Percentiles rank a stretch among this genome's conserved stretches.
These are phyloP conservation scores for Dactylorhiza incarnata DNA, from an alignment of 106 monocot genomes.

Conservation along the genomic window DNA sequence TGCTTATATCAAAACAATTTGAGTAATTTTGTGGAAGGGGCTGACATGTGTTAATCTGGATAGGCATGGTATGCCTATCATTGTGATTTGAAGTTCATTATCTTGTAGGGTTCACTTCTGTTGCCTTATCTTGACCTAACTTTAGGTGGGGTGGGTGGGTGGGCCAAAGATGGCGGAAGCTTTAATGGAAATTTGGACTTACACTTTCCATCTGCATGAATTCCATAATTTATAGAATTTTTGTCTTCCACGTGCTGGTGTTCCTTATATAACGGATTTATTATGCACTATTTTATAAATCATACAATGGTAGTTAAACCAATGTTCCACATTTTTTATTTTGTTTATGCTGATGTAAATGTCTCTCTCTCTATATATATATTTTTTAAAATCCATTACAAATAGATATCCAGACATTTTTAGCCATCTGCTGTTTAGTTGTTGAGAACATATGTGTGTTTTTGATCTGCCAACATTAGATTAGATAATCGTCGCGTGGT, in stretches of 20 bases:
- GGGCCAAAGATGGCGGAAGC: neutral
- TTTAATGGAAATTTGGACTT: neutral
- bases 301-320: neutral
- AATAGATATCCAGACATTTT: no score
- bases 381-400: no score
- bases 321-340: no score
- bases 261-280: neutral
- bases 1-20: neutral
- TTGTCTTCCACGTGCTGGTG: neutral
- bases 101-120: neutral
- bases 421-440: no score
- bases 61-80: slow-evolving; percentile 1
- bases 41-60: neutral
- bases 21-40: neutral
- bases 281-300: neutral
- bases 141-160: neutral
- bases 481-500: no score
- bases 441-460: no score
- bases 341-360: no score
- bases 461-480: no score
- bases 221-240: neutral
- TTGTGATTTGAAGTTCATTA: neutral
- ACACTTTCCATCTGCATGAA: neutral
- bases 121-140: neutral
- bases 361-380: no score